A percentile compares a stretch with the other conserved stretches of the same genome.
Evolutionary conservation across 2,329 filamentous ascomycete species (phyloP).

Genomic region (Verticillium alfalfae): DNA sequence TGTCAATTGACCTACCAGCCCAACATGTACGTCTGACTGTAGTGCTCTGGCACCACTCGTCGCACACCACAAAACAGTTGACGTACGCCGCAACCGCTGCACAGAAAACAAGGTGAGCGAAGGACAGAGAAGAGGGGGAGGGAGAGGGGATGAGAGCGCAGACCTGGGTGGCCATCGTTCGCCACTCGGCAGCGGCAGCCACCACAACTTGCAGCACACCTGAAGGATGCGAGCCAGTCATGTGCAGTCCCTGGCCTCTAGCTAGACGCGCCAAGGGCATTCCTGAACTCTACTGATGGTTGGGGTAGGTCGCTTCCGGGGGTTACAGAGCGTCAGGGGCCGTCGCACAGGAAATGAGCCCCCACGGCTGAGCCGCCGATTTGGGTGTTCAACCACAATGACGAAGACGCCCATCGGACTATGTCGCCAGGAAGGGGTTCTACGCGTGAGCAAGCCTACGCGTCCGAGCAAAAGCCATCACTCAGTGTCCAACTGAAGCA

Average conservation of each 20-base stretch:
- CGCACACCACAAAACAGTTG: not conserved
- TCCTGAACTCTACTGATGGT: not conserved
- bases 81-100: not conserved
- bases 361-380: not conserved
- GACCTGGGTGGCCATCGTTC: not conserved
- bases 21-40: not conserved
- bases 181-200: not conserved
- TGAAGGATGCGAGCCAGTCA: not conserved
- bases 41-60: not conserved
- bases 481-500: not conserved
- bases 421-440: no score
- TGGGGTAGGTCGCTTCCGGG: not conserved
- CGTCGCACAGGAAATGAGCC: not conserved
- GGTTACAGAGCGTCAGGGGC: not conserved
- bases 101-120: not conserved
- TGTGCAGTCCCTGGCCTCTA: not conserved
- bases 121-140: not conserved
- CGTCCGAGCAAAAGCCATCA: no score
- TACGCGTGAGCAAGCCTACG: no score
- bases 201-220: not conserved
- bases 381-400: no score
- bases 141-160: not conserved
- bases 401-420: no score
- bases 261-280: not conserved
- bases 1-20: not conserved